Conservation (phyloP, 352 stramenopile species). For the Phytopythium mirpurense region DNA sequence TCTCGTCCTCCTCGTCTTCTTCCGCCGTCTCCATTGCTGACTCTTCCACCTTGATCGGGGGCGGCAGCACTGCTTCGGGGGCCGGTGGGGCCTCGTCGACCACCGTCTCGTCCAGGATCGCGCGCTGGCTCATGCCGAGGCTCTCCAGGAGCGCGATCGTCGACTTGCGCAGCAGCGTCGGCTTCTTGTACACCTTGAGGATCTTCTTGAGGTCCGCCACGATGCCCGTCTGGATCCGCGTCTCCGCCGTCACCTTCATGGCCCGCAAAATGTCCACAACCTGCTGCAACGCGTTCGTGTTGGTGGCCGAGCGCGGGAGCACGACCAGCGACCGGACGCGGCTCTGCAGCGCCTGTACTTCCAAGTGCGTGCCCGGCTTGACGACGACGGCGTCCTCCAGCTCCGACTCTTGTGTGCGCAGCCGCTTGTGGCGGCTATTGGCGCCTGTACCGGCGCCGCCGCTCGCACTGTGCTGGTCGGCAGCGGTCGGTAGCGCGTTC, state of each 20-base stretch:
- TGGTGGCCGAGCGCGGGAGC: constrained; percentile 41
- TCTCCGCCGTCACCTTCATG: constrained; percentile 69
- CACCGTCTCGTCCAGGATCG: constrained; percentile 33
- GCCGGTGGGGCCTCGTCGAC: constrained; percentile 34
- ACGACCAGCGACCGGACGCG: constrained; percentile 60
- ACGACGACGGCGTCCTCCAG: constrained; percentile 59
- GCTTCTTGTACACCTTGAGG: constrained; percentile 75
- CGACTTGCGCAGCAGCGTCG: constrained; percentile 66
- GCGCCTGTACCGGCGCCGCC: not conserved
- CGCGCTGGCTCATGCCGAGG: constrained; percentile 58
- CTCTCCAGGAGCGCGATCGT: constrained; percentile 68
- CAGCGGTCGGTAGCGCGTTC: constrained; percentile 35
- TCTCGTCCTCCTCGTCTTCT: not conserved
- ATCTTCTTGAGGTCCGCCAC: constrained; percentile 75
- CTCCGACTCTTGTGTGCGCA: constrained; percentile 57
- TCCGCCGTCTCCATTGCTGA: constrained; percentile 13
- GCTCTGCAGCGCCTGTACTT: constrained; percentile 67
- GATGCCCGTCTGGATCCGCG: constrained; percentile 62
- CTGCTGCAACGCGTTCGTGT: constrained; percentile 71
- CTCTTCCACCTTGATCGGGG: constrained; percentile 23
- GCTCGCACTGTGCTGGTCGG: constrained; percentile 26
- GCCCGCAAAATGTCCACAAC: constrained; percentile 72
- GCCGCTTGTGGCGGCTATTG: constrained; percentile 37
- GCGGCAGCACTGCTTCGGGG: constrained; percentile 10
- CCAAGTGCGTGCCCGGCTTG: constrained; percentile 52